These are phyloP conservation scores for Nelumbo lutea DNA, from an alignment of 164 flowering plant genomes.

Conservation along the genomic window DNA sequence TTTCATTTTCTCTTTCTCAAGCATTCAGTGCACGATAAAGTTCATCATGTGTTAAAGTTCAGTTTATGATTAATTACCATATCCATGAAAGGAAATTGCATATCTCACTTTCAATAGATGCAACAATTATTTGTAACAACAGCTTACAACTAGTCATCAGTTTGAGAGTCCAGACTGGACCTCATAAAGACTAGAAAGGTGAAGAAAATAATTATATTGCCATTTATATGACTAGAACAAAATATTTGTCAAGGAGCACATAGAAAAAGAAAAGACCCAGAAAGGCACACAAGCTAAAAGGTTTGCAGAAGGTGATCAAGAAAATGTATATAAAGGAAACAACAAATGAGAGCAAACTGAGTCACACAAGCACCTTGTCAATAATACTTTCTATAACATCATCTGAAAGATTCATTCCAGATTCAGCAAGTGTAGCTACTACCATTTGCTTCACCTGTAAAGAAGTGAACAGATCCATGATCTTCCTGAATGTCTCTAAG, in stretches of 20 bases:
- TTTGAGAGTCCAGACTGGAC: not conserved
- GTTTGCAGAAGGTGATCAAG: not conserved
- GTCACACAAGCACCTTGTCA: conserved; percentile 57
- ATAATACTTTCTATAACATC: conserved; percentile 93
- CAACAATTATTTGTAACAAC: not conserved
- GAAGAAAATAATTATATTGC: not conserved
- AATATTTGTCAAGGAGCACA: not conserved
- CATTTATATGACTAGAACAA: not conserved
- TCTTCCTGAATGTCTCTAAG: not conserved
- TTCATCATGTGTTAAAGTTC: too few relatives aligned
- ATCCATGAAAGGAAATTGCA: too few relatives aligned
- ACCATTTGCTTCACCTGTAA: conserved; percentile 97
- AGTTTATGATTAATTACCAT: too few relatives aligned
- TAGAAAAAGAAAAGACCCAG: not conserved
- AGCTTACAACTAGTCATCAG: not conserved
- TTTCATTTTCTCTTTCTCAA: too few relatives aligned
- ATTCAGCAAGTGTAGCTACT: conserved; percentile 97
- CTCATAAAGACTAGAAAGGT: not conserved
- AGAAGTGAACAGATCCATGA: not conserved
- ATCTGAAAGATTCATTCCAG: conserved; percentile 98
- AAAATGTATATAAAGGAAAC: not conserved
- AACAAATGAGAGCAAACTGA: not conserved
- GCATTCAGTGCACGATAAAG: too few relatives aligned
- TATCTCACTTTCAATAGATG: not conserved
- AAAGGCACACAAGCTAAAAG: not conserved